Evolutionary conservation across 208 protist species (phyloP).

Genomic region (Wallacemonas rigidus): DNA sequence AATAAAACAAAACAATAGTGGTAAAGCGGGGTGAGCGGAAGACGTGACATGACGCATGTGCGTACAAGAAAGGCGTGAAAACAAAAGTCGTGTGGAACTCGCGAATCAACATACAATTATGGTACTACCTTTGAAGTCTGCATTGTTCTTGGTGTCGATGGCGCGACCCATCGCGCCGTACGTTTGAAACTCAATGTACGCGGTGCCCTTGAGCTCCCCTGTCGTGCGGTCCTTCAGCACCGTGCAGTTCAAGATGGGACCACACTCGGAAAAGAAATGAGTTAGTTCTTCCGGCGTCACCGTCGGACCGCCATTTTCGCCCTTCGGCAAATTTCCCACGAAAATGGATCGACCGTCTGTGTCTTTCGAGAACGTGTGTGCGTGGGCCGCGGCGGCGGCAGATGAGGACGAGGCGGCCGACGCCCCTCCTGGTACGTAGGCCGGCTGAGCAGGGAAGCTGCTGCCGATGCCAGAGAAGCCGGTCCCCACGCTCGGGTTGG

Average conservation of each 20-base stretch:
- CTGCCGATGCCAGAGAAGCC: neutral
- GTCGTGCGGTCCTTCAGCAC: conserved; percentile 78
- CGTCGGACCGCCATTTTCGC: conserved; percentile 59
- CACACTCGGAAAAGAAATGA: conserved; percentile 82
- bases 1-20: conserved; percentile 4
- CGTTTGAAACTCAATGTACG: conserved; percentile 83
- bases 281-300: conserved; percentile 81
- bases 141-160: conserved; percentile 86
- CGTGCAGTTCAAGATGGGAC: conserved; percentile 82
- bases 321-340: conserved; percentile 78
- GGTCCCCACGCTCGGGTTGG: neutral
- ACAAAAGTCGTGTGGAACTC: conserved; percentile 8
- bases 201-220: conserved; percentile 79
- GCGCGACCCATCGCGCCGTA: conserved; percentile 81
- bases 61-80: conserved; percentile 9
- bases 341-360: conserved; percentile 86
- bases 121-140: conserved; percentile 82
- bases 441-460: conserved; percentile 8
- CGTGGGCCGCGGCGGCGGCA: conserved; percentile 15
- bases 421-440: neutral
- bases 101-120: conserved; percentile 86
- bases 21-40: conserved; percentile 12
- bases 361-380: conserved; percentile 77
- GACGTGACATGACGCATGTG: neutral
- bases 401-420: neutral